Conservation (phyloP, 2,329 filamentous ascomycete genomes). For the Annulohypoxylon truncatum region DNA sequence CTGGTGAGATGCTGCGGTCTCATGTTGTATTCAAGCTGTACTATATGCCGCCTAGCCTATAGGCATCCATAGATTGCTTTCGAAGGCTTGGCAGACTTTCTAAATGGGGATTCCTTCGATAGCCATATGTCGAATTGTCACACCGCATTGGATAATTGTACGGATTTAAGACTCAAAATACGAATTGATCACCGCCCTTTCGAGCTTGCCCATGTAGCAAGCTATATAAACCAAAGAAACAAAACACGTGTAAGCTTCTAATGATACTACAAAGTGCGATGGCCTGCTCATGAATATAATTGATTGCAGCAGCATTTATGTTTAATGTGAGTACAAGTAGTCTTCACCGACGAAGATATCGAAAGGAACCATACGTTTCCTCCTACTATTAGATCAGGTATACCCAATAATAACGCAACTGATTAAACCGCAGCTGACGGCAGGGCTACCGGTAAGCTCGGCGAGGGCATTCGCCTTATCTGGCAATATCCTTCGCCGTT, state of each 20-base stretch:
- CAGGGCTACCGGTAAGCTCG: slow-evolving; percentile 9
- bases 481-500: slow-evolving; percentile 15
- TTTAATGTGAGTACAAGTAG: not conserved
- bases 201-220: slow-evolving; percentile 2
- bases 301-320: not conserved
- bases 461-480: slow-evolving; percentile 3
- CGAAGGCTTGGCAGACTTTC: slow-evolving; percentile 18
- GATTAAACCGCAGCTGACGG: slow-evolving; percentile 8
- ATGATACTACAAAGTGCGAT: slow-evolving; percentile 10
- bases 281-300: not conserved
- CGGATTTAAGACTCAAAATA: slow-evolving; percentile 17
- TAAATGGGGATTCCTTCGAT: slow-evolving; percentile 8
- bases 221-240: not conserved
- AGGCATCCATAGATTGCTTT: slow-evolving; percentile 4
- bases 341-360: slow-evolving; percentile 3
- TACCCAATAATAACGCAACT: not conserved
- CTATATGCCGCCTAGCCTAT: not conserved
- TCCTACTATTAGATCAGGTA: slow-evolving; percentile 3
- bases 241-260: not conserved
- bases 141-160: slow-evolving; percentile 31
- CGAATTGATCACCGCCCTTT: slow-evolving; percentile 33
- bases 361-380: not conserved
- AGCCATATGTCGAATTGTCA: slow-evolving; percentile 21
- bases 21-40: slow-evolving; percentile 2
- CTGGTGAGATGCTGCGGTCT: slow-evolving; percentile 25